These are phyloP conservation scores for Pulveroboletus ravenelii DNA, from an alignment of 768 basidiomycete species.

Conservation along the genomic window DNA sequence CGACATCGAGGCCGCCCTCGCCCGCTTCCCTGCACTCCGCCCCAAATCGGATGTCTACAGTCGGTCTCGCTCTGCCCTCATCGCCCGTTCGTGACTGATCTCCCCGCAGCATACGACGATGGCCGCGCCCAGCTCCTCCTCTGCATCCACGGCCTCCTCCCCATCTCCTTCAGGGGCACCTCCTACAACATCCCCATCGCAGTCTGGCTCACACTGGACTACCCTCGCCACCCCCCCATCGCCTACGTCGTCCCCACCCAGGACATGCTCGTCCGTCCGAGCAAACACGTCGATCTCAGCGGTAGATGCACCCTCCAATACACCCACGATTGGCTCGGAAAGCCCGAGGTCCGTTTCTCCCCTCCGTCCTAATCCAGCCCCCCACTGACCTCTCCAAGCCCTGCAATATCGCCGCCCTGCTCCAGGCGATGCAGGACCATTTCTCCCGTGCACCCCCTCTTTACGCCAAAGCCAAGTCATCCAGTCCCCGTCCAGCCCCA, in stretches of 20 bases:
- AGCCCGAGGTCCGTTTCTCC: constrained; percentile 53
- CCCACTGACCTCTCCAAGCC: constrained; percentile 42
- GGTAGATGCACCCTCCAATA: constrained; percentile 70
- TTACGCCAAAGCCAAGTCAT: constrained; percentile 69
- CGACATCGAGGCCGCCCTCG: constrained; percentile 60
- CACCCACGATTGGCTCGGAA: constrained; percentile 70
- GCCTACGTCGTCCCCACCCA: constrained; percentile 88
- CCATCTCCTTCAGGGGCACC: constrained; percentile 69
- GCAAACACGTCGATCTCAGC: constrained; percentile 73
- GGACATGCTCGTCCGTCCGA: constrained; percentile 83
- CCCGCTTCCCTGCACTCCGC: constrained; percentile 50
- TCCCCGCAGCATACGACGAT: constrained; percentile 76
- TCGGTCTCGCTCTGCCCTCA: constrained; percentile 24
- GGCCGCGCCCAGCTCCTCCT: constrained; percentile 90
- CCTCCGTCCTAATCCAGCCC: constrained; percentile 4
- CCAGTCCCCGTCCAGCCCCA: constrained; percentile 21
- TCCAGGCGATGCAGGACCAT: constrained; percentile 72
- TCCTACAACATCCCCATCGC: constrained; percentile 94
- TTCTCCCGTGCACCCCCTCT: constrained; percentile 88
- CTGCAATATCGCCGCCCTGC: constrained; percentile 66
- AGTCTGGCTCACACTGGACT: constrained; percentile 82
- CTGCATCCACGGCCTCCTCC: constrained; percentile 86
- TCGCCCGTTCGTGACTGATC: neutral
- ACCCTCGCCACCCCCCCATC: constrained; percentile 79
- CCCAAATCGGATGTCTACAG: constrained; percentile 84